These are phyloP conservation scores for Scheffersomyces segobiensis DNA, from an alignment of 1,139 yeast genomes.

Conservation along the genomic window DNA sequence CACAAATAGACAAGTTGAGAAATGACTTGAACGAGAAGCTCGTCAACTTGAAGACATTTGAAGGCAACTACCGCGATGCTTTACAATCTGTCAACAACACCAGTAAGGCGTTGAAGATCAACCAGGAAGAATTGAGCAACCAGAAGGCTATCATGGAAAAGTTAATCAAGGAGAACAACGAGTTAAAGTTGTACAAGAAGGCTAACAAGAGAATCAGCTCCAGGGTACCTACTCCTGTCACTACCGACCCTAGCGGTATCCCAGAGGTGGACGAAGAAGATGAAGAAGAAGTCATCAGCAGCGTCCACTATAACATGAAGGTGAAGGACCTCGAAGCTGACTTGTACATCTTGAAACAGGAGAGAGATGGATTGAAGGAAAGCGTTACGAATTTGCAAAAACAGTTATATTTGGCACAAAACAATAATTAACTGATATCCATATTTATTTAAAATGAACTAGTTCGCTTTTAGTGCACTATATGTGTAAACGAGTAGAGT, in stretches of 20 bases:
- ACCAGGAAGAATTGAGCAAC: constrained; percentile 68
- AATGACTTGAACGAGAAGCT: constrained; percentile 33
- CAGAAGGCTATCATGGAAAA: constrained; percentile 58
- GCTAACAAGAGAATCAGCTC: constrained; percentile 38
- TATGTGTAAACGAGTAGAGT: background rate
- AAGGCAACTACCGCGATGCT: constrained; percentile 67
- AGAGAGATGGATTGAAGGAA: constrained; percentile 76
- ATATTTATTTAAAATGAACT: constrained; percentile 10
- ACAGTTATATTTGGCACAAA: constrained; percentile 42
- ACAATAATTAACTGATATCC: constrained; percentile 4
- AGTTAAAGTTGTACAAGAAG: constrained; percentile 56
- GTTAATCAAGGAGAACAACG: constrained; percentile 67
- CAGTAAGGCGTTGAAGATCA: constrained; percentile 69
- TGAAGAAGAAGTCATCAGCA: constrained; percentile 50
- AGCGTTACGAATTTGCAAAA: constrained; percentile 61
- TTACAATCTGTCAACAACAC: constrained; percentile 72
- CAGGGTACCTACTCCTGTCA: constrained; percentile 23
- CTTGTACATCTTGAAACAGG: constrained; percentile 75
- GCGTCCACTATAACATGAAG: constrained; percentile 74
- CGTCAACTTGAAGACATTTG: constrained; percentile 39
- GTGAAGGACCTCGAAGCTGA: constrained; percentile 85
- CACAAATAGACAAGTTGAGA: constrained; percentile 38
- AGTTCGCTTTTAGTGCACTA: constrained; percentile 5
- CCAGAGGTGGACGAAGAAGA: constrained; percentile 29
- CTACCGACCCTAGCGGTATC: constrained; percentile 10